Conservation (phyloP, 2,329 filamentous ascomycete species). For the Zarea fungicola region DNA sequence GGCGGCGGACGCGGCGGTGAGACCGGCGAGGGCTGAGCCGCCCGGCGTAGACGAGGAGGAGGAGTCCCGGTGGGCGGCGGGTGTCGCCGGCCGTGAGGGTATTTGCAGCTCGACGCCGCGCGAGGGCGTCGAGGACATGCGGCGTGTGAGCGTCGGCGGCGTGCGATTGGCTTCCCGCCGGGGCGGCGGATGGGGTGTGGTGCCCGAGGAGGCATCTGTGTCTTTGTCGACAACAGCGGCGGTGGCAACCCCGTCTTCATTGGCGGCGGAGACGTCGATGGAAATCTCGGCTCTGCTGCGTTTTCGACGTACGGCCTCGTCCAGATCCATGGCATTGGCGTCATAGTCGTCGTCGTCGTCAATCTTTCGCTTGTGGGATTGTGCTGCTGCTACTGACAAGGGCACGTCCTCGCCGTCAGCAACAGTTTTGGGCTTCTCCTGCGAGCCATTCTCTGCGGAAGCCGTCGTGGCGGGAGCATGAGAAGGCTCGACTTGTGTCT, state of each 20-base stretch:
- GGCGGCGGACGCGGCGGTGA: slow-evolving; percentile 12
- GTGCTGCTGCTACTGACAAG: slow-evolving; percentile 15
- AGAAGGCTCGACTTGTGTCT: not conserved
- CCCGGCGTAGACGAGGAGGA: slow-evolving; percentile 38
- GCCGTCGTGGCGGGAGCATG: no score
- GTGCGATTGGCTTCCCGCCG: slow-evolving; percentile 26
- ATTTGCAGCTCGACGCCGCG: slow-evolving; percentile 58
- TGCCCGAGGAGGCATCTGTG: slow-evolving; percentile 13
- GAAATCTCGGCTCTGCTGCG: slow-evolving; percentile 37
- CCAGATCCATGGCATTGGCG: slow-evolving; percentile 31
- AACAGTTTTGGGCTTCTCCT: no score
- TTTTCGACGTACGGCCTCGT: slow-evolving; percentile 37
- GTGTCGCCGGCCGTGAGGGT: slow-evolving; percentile 59
- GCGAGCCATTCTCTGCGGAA: no score
- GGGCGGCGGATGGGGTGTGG: slow-evolving; percentile 8
- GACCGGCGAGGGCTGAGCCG: slow-evolving; percentile 14
- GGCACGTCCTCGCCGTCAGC: no score
- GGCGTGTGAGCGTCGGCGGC: slow-evolving; percentile 40
- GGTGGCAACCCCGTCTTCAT: slow-evolving; percentile 8
- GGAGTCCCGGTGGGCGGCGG: slow-evolving; percentile 38
- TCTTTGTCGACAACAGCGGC: slow-evolving; percentile 15
- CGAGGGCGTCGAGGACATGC: slow-evolving; percentile 46
- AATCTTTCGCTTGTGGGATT: slow-evolving; percentile 28
- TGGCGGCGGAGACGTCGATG: slow-evolving; percentile 12
- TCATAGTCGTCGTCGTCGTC: slow-evolving; percentile 27